Conservation (phyloP, 441 rosid genomes). For the Aquilaria agallochum region DNA sequence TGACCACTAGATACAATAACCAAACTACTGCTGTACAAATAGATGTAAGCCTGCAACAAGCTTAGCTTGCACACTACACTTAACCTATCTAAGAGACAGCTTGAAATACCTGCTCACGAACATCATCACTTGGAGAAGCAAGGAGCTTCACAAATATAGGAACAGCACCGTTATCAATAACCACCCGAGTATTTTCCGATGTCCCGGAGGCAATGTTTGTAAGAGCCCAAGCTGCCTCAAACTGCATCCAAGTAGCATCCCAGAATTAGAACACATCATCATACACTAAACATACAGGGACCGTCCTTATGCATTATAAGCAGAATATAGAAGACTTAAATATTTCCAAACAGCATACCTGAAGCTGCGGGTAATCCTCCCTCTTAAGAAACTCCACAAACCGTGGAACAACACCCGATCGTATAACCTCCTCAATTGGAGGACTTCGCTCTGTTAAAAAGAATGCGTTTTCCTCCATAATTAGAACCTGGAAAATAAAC, state of each 20-base stretch:
- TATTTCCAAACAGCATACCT: constrained; percentile 20
- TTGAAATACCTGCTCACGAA: constrained; percentile 47
- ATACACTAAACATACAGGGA: too few relatives aligned
- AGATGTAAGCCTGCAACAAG: neutral
- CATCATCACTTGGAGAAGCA: constrained; percentile 34
- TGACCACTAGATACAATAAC: too few relatives aligned
- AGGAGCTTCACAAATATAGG: constrained; percentile 47
- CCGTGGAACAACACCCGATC: constrained; percentile 56
- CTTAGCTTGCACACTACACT: too few relatives aligned
- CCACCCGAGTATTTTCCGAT: constrained; percentile 58
- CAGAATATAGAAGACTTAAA: neutral
- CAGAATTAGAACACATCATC: too few relatives aligned
- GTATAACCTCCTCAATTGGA: constrained; percentile 45
- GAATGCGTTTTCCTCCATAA: too few relatives aligned
- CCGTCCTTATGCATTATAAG: too few relatives aligned
- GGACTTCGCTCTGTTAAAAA: constrained; percentile 35
- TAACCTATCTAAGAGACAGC: too few relatives aligned
- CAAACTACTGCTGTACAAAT: too few relatives aligned
- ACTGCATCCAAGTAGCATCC: constrained; percentile 16
- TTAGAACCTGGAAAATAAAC: too few relatives aligned
- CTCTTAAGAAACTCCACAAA: constrained; percentile 44
- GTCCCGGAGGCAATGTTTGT: constrained; percentile 63
- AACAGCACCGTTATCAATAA: constrained; percentile 57
- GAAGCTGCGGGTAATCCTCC: constrained; percentile 44
- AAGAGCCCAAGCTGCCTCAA: constrained; percentile 68